Conservation (phyloP, 2,329 filamentous ascomycete genomes). For the Trichoderma lentiforme region DNA sequence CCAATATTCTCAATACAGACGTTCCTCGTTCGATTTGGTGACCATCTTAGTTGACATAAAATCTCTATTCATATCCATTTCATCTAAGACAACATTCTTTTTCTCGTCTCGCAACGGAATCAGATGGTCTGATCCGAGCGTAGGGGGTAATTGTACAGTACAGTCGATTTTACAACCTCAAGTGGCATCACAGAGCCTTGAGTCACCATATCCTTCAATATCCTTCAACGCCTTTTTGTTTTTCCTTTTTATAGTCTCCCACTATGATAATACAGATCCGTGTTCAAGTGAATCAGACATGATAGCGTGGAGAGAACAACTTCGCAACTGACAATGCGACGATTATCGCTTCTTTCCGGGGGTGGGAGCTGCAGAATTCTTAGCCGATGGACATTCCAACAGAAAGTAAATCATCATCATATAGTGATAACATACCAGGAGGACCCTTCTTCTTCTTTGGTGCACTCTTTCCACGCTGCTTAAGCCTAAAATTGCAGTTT, state of each 20-base stretch:
- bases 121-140: background rate
- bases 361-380: constrained; percentile 27
- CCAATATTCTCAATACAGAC: background rate
- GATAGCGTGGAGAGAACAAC: background rate
- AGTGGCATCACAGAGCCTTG: background rate
- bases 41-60: background rate
- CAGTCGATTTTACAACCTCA: background rate
- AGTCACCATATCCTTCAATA: background rate
- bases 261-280: background rate
- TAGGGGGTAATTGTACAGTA: constrained; percentile 6
- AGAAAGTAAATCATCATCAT: background rate
- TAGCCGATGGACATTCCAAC: background rate
- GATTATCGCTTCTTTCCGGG: constrained; percentile 32
- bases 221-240: background rate
- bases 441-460: constrained; percentile 80
- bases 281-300: background rate
- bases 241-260: background rate
- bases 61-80: background rate
- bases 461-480: constrained; percentile 77
- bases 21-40: background rate
- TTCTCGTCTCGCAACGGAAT: background rate
- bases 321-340: background rate
- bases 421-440: constrained; percentile 32
- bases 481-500: constrained; percentile 52
- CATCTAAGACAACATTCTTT: background rate